Base-by-base conservation (phyloP, 352 stramenopile species). In the Stramenopiles sp. region DNA sequence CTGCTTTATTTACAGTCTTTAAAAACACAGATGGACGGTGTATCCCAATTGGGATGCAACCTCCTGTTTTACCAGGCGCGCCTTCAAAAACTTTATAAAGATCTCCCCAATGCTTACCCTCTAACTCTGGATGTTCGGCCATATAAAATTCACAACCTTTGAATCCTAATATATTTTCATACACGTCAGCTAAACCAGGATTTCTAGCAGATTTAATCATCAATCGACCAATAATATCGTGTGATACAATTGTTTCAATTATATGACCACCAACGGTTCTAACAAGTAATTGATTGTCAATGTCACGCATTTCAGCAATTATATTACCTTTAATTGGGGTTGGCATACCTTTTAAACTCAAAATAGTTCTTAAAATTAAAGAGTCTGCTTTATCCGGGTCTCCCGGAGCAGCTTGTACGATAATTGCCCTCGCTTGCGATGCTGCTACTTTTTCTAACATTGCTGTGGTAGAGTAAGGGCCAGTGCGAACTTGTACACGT, bases 131-230 rank as follows among this genome's bases (percentile, higher is more conserved):
- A 88, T 89, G 94, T 30, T 86, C 86, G 78, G 92, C 90, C 76
- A 93, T 88, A 83, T 95, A 95, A 63, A 94, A 94, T 69, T 95
- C 90, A 78, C 89, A 90, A 32, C 89, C 89, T 73, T 93, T 88
- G 78, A 95, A 93, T 0, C 89, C 90, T 1, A 95, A 85, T 33
- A 87, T 81, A 0, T 79, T 63, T 31, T 84, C 82, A 29, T 86
- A 81, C 27, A 87, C 82, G 53, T 85, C 82, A 0, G 90, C 88
- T 23, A 95, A 84, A 30, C 89, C 90, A 43, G 89, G 88, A 73
- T 88, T 91, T 23, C 90, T 82, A 7, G 89, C 88, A 63, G 89
- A 91, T 87, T 93, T 92, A 29, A 94, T 80, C 53, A 94, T 90
- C 1, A 95, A 80, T 7, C 89, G 86, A 0, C 90, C 90, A 65